Evolutionary conservation across 2,329 filamentous ascomycete species (phyloP), one percentile per base, ranked within the genome.

Genomic region (Fusarium staphyleae): DNA sequence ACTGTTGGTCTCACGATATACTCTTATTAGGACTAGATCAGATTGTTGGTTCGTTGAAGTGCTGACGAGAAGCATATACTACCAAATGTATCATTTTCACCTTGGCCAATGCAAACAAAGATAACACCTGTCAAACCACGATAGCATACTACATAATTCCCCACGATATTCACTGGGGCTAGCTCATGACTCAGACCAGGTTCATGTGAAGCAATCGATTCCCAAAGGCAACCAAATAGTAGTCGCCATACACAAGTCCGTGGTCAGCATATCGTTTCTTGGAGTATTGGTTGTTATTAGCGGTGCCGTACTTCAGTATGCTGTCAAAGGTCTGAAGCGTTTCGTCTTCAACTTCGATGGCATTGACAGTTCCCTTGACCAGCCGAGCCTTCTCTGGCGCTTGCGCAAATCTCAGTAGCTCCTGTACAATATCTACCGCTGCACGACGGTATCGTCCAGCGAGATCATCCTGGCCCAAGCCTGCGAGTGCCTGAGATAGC

Each of bases 231-330:
- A 81, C 60, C 14, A 81, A 66, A 54, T 75, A 81, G 50, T 81
- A 81, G 48, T 81, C 78, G 0, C 75, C 78, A 65, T 81, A 81
- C 7, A 81, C 78, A 13, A 81, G 55, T 0, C 78, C 78, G 55
- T 75, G 73, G 14, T 75, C 66, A 34, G 60, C 48, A 43, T 70
- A 72, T 9, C 67, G 45, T 44, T 62, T 64, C 5, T 56, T 59
- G 1, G 70, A 66, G 8, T 66, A 55, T 3, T 61, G 54, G 40
- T 74, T 72, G 37, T 72, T 68, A 16, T 72, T 73, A 0, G 68
- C 71, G 2, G 72, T 74, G 2, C 70, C 70, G 40, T 72, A 57
- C 43, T 62, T 64, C 15, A 74, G 46, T 11, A 73, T 52, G 7
- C 56, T 64, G 12, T 74, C 72, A 36, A 74, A 74, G 1, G 3